phyloP scores from a whole-genome alignment of 2,329 filamentous ascomycete species.

The Aspergillus sp. region DNA sequence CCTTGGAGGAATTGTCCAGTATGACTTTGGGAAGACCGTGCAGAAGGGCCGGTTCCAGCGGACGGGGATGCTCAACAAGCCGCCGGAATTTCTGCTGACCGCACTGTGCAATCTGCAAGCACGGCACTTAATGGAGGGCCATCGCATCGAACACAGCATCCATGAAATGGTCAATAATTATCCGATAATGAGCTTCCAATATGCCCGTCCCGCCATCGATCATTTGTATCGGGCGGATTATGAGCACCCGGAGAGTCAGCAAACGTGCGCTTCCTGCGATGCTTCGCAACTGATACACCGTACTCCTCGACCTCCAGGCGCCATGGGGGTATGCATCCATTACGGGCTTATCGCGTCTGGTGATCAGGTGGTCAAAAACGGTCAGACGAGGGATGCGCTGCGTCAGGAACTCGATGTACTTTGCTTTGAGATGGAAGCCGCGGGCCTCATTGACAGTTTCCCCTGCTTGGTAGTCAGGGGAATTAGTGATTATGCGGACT shows the following conservation, averaged over 20 bases:
- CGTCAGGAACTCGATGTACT: conserved; percentile 6
- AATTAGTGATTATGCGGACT: not conserved
- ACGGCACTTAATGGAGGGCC: not conserved
- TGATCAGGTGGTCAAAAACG: conserved; percentile 8
- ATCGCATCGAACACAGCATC: conserved; percentile 1
- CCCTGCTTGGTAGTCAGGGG: not conserved
- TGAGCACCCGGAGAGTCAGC: not conserved
- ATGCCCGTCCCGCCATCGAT: not conserved
- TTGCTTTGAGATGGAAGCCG: not conserved
- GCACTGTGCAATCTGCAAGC: not conserved
- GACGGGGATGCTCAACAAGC: not conserved
- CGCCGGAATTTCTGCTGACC: not conserved
- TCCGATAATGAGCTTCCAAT: not conserved
- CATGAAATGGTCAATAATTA: not conserved
- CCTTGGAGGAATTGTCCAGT: conserved; percentile 1
- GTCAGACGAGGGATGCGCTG: not conserved
- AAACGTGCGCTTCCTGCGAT: not conserved
- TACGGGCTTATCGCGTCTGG: not conserved
- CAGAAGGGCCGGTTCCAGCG: not conserved
- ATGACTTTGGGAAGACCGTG: not conserved
- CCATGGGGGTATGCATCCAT: not conserved
- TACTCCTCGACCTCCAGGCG: not conserved
- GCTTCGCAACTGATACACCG: not conserved
- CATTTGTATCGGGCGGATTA: not conserved
- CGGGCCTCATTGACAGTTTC: not conserved